Percentiles rank a stretch among this genome's conserved stretches.
Evolutionary conservation across 257 asterid species (phyloP).

Genomic region (Petunia secreta): DNA sequence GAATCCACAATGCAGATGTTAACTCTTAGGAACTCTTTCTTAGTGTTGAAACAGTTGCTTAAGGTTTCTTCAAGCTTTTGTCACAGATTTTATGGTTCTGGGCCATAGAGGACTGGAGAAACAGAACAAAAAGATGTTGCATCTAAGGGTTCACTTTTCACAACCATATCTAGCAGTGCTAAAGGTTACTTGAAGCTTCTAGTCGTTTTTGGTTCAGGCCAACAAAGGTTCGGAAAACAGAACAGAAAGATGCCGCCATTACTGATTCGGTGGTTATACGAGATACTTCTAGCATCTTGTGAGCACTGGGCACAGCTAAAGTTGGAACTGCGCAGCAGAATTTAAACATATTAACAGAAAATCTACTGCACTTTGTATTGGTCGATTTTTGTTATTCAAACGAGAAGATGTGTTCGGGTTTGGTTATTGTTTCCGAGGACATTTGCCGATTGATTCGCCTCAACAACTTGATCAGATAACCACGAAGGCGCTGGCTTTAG

Average conservation of each 20-base stretch:
- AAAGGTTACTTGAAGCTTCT: conserved; percentile 7
- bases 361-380: too few species aligned
- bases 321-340: neutral
- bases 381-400: too few species aligned
- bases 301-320: neutral
- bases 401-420: too few species aligned
- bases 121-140: neutral
- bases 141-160: neutral
- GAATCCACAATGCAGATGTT: too few species aligned
- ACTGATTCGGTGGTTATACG: neutral
- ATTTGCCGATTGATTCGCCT: too few species aligned
- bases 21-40: neutral
- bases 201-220: neutral
- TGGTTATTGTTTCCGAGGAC: too few species aligned
- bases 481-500: too few species aligned
- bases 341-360: neutral
- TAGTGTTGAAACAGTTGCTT: conserved; percentile 7
- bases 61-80: neutral
- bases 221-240: neutral
- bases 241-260: neutral
- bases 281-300: neutral
- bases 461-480: too few species aligned
- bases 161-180: neutral
- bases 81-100: neutral
- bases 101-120: neutral